A percentile compares a stretch with the other conserved stretches of the same genome.
These are phyloP conservation scores for Apostasia ramifera DNA, from an alignment of 106 monocot genomes.

Conservation along the genomic window DNA sequence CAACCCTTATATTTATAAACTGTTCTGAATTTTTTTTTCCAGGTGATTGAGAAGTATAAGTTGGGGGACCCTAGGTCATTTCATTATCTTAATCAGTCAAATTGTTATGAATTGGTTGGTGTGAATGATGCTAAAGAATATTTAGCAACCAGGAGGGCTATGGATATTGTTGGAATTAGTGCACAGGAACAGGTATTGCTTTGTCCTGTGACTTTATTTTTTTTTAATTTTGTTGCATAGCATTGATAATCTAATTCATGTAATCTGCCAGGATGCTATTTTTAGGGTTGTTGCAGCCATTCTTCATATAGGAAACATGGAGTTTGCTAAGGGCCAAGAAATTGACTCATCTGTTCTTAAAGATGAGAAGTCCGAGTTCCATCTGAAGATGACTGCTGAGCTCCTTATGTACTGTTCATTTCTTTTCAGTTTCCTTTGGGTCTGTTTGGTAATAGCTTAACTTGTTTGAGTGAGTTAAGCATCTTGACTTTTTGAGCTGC, in stretches of 20 bases:
- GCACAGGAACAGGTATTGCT: slow-evolving; percentile 69
- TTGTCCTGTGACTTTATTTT: neutral
- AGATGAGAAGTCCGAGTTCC: slow-evolving; percentile 93
- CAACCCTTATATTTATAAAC: neutral
- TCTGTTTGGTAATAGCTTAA: neutral
- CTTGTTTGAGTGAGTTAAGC: too few relatives aligned
- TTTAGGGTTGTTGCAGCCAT: slow-evolving; percentile 97
- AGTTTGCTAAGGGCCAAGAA: slow-evolving; percentile 91
- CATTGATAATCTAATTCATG: neutral
- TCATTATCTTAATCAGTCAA: slow-evolving; percentile 91
- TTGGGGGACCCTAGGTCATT: slow-evolving; percentile 49
- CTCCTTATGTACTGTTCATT: slow-evolving; percentile 66
- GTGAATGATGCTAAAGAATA: slow-evolving; percentile 76
- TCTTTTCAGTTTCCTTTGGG: neutral
- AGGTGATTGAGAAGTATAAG: slow-evolving; percentile 75
- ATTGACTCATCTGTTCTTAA: slow-evolving; percentile 90
- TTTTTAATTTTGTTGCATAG: neutral
- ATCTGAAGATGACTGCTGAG: slow-evolving; percentile 82
- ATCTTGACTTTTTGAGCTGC: too few relatives aligned
- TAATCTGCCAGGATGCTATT: slow-evolving; percentile 79
- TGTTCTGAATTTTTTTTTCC: slow-evolving; percentile 14
- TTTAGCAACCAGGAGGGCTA: slow-evolving; percentile 74
- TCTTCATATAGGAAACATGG: slow-evolving; percentile 93
- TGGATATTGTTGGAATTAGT: slow-evolving; percentile 92
- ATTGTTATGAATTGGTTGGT: slow-evolving; percentile 66